Conservation (phyloP, 768 basidiomycete genomes). For the Phylloporus arenicola region DNA sequence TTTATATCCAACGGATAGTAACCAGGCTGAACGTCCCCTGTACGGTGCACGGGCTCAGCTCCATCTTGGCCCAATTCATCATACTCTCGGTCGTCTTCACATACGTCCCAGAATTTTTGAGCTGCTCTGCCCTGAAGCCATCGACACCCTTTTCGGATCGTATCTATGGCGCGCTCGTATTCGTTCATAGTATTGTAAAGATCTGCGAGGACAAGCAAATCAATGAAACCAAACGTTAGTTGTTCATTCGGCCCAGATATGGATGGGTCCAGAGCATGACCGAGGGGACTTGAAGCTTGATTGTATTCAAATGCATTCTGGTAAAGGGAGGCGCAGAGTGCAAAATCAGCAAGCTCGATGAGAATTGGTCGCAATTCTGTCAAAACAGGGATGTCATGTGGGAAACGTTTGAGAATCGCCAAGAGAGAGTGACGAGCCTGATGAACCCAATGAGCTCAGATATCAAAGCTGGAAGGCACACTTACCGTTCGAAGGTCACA, state of each 20-base stretch:
- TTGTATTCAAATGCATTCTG: conserved; percentile 72
- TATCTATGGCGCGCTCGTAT: conserved; percentile 59
- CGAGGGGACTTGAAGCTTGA: conserved; percentile 36
- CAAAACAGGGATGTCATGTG: conserved; percentile 75
- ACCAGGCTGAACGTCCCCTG: conserved; percentile 50
- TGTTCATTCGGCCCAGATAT: conserved; percentile 1
- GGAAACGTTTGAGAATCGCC: conserved; percentile 24
- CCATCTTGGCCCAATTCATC: conserved; percentile 55
- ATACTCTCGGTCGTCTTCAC: conserved; percentile 87
- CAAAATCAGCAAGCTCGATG: conserved; percentile 58
- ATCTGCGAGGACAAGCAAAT: conserved; percentile 83
- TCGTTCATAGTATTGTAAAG: conserved; percentile 69
- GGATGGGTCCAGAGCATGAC: conserved; percentile 34
- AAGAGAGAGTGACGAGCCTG: conserved; percentile 27
- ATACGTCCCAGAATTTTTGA: conserved; percentile 74
- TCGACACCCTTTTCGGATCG: conserved; percentile 69
- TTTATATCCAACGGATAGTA: conserved; percentile 34
- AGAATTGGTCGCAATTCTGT: conserved; percentile 56
- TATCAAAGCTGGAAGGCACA: neutral
- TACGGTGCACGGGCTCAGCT: conserved; percentile 28
- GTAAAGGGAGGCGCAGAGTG: conserved; percentile 60
- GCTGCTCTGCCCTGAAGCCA: conserved; percentile 86
- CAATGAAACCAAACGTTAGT: conserved; percentile 34
- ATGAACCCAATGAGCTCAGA: neutral
- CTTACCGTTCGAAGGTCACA: conserved; percentile 64